Conservation (phyloP, 305 asterid genomes). For the Solanum hybrid region DNA sequence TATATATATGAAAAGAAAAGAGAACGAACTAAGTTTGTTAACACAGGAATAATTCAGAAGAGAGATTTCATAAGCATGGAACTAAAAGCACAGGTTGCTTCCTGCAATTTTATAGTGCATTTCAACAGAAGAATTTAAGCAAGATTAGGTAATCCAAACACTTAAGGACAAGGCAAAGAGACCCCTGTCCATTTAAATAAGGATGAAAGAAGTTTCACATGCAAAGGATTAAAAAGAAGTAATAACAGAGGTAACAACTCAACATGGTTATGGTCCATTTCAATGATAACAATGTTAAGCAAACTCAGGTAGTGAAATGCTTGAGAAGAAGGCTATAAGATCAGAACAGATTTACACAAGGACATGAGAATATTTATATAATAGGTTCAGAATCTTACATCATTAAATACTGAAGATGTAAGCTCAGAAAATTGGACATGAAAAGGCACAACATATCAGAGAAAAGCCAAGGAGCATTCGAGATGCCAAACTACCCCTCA, state of each 20-base stretch:
- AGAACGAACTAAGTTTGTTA: not conserved
- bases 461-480: not conserved
- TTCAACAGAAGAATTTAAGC: not conserved
- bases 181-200: not conserved
- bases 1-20: not conserved
- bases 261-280: not conserved
- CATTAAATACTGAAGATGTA: not conserved
- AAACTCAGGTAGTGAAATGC: not conserved
- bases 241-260: not conserved
- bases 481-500: not conserved
- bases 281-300: not conserved
- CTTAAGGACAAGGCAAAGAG: not conserved
- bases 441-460: not conserved
- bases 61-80: constrained; percentile 2
- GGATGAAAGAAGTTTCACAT: not conserved
- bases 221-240: not conserved
- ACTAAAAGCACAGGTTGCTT: not conserved
- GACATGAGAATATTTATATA: not conserved
- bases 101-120: not conserved
- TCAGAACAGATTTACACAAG: not conserved
- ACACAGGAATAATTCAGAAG: not conserved
- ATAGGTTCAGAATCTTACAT: not conserved
- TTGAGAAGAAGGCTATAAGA: not conserved
- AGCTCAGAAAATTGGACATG: not conserved
- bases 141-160: not conserved